phyloP scores from a whole-genome alignment of 164 flowering plant species.

The Kalanchoe fedtschenkoi region DNA sequence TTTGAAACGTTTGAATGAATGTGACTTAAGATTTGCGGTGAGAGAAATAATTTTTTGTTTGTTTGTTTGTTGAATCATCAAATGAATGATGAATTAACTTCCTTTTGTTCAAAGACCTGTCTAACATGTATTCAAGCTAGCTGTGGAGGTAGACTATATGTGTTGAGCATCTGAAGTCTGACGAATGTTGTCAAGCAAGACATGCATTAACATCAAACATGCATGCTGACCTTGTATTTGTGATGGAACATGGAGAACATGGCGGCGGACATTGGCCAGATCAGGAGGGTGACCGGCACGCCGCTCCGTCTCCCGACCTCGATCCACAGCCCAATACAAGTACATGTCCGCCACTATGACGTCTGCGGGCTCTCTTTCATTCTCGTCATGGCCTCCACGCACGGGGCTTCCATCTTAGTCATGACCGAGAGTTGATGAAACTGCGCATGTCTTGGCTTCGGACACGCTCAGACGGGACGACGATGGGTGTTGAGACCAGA shows the following conservation, averaged over 20 bases:
- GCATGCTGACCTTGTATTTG: too few species aligned
- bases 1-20: too few species aligned
- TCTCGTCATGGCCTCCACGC: background rate
- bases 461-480: conserved; percentile 54
- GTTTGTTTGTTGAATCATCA: too few species aligned
- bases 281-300: background rate
- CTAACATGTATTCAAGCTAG: too few species aligned
- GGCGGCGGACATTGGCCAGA: background rate
- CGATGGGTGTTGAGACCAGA: conserved; percentile 51
- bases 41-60: too few species aligned
- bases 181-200: too few species aligned
- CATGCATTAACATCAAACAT: too few species aligned
- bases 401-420: background rate
- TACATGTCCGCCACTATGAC: background rate
- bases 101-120: too few species aligned
- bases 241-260: background rate
- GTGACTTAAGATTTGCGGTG: too few species aligned
- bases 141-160: too few species aligned
- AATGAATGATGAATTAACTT: too few species aligned
- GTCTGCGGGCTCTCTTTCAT: background rate
- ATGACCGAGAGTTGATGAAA: background rate
- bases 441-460: conserved; percentile 13
- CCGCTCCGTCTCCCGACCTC: background rate
- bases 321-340: background rate
- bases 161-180: too few species aligned